Base-by-base conservation (phyloP, 148 eudicot genomes). In the Rhododendron ovatum region DNA sequence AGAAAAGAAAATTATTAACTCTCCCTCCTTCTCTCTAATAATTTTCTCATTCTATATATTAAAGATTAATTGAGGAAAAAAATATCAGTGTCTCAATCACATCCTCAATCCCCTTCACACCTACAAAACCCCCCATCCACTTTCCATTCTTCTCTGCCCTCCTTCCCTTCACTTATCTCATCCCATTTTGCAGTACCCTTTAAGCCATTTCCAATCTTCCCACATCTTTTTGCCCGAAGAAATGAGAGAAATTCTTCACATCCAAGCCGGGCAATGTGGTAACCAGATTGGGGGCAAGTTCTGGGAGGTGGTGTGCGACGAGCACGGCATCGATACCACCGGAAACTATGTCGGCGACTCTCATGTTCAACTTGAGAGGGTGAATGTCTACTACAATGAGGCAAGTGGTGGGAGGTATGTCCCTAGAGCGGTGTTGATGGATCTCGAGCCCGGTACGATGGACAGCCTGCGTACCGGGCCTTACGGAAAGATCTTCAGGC, bases 391-490 rank as follows among this genome's bases (percentile, higher is more conserved):
- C 87, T 93, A 86, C 85, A 93, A 92, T 55, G 96, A 94, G 89
- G 96, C 90, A 35, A 90, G 92, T 69, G 91, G 91, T 5, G 92
- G 92, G 0, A 85, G 96, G 57, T 93, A 88, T 7, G 96, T 94
- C 1, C 96, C 96, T 0, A 80, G 96, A 78, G 96, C 95, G 2
- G 95, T 94, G 39, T 47, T 94, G 24, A 83, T 94, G 84, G 96
- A 94, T 57, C 95, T 94, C 15, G 95, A 94, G 69, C 96, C 96
- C 0, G 96, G 96, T 1, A 92, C 94, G 0, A 94, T 94, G 95
- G 96, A 92, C 30, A 84, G 93, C 4, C 80, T 94, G n/a, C 84
- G 89, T 24, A 88, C 95, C 2, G 90, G 96, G 20, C 93, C 94
- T 13, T 92, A 88, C 51, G 96, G 96, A 1, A 91, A 90, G 79